phyloP scores from a whole-genome alignment of 257 asterid genomes.

The Asclepias syriaca region DNA sequence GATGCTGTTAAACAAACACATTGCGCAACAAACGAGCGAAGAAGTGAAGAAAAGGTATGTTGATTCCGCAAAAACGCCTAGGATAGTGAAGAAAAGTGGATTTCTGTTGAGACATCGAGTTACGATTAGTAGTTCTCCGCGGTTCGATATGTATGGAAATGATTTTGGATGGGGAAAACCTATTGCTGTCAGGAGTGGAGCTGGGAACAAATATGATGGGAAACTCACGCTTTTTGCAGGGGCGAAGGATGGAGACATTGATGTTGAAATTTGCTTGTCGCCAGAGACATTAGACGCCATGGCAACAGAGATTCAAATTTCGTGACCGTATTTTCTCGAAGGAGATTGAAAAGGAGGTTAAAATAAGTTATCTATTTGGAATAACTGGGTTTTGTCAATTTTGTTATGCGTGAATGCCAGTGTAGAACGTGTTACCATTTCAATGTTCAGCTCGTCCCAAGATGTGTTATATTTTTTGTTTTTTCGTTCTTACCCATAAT shows the following conservation, averaged over 20 bases:
- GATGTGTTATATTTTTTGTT: too few relatives aligned
- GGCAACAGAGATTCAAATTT: constrained; percentile 30
- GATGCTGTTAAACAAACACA: neutral
- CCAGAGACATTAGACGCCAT: constrained; percentile 28
- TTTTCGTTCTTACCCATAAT: too few relatives aligned
- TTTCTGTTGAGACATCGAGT: constrained; percentile 4
- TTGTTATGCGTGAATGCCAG: too few relatives aligned
- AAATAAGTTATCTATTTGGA: too few relatives aligned
- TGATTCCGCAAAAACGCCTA: constrained; percentile 30
- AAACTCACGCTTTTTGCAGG: constrained; percentile 36
- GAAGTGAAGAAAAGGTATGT: constrained; percentile 19
- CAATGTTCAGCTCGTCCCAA: too few relatives aligned
- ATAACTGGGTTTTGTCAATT: too few relatives aligned
- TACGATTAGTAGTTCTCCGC: constrained; percentile 38
- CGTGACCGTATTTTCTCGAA: constrained; percentile 14
- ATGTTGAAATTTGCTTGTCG: constrained; percentile 39
- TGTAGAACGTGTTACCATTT: too few relatives aligned
- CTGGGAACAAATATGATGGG: constrained; percentile 30
- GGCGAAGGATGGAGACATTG: constrained; percentile 42
- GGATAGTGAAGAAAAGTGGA: neutral
- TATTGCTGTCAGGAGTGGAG: constrained; percentile 42
- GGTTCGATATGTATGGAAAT: constrained; percentile 26
- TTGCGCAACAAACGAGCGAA: constrained; percentile 8
- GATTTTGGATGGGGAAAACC: constrained; percentile 40
- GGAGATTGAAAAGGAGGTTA: too few relatives aligned